Evolutionary conservation across 2,329 filamentous ascomycete genomes (phyloP), one percentile per base, ranked within the genome.

Genomic region (Fusarium nanum): DNA sequence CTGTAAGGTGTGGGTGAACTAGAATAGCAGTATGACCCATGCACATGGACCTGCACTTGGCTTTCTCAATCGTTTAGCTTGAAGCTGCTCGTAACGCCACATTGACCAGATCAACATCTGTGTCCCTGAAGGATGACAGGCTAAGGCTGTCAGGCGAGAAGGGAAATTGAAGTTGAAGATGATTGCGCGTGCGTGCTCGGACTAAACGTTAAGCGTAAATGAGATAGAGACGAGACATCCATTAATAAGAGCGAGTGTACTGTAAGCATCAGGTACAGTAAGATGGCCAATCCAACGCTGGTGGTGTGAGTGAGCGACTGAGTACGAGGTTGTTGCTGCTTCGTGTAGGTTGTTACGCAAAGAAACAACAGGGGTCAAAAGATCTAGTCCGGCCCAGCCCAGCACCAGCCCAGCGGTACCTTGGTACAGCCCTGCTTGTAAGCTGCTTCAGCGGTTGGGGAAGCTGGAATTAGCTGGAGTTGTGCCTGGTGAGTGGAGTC

Each of bases 21-120:
- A 37, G 34, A 37, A 37, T 37, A 37, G 34, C 34, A 45, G 28
- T 28, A 46, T 60, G 60, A 47, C 60, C 67, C 72, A 70, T 73
- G 70, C 72, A 67, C 71, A 63, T 71, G 60, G 54, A 20, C 42
- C n/a, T 60, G 27, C 22, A n/a, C 25, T 9, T 49, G 32, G 28
- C 44, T 48, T 28, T 60, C 37, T 60, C 41, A 28, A 45, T 66
- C 63, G 63, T 74, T 64, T 65, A 61, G 70, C 56, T 64, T 60
- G 40, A 47, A 46, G 60, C 34, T 40, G 68, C 66, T 71, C 58
- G 68, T 75, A 71, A 72, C 71, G 73, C 73, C 73, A 75, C 68
- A 70, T 65, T 67, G 27, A 30, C 32, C 30, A 11, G 48, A 67
- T 67, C 44, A 66, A 42, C 44, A 53, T 65, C 63, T 67, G 68